These are phyloP conservation scores for Exophiala mesophila DNA, from an alignment of 2,329 filamentous ascomycete genomes.

Conservation along the genomic window DNA sequence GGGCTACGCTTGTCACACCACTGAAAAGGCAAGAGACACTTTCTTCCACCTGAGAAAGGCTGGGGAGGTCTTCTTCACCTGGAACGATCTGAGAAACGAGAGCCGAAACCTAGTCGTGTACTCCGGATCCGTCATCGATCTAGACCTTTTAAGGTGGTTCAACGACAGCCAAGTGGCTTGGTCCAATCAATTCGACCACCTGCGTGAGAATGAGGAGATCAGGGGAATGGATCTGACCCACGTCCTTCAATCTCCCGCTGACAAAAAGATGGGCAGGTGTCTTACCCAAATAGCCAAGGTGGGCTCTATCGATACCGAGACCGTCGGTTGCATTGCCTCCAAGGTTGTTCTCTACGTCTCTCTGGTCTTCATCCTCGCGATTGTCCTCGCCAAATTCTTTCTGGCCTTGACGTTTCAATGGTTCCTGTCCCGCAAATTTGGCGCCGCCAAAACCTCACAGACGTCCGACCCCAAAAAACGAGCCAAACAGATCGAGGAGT, in stretches of 20 bases:
- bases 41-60: conserved; percentile 70
- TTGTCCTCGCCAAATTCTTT: conserved; percentile 81
- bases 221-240: conserved; percentile 86
- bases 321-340: conserved; percentile 93
- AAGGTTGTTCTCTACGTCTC: conserved; percentile 95
- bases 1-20: conserved; percentile 88
- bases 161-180: conserved; percentile 72
- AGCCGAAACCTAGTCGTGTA: conserved; percentile 91
- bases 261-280: conserved; percentile 81
- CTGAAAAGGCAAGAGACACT: conserved; percentile 57
- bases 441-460: conserved; percentile 78
- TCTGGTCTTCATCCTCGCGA: conserved; percentile 81
- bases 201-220: conserved; percentile 66
- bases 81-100: conserved; percentile 85
- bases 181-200: conserved; percentile 71
- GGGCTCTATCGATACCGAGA: conserved; percentile 90
- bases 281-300: conserved; percentile 93
- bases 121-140: conserved; percentile 85
- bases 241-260: conserved; percentile 69
- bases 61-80: conserved; percentile 92
- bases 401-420: conserved; percentile 90
- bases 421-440: conserved; percentile 86
- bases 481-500: conserved; percentile 92
- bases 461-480: conserved; percentile 75
- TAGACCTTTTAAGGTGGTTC: conserved; percentile 86